phyloP scores from a whole-genome alignment of 176 grass and related monocot species.

The Raddia guianensis region DNA sequence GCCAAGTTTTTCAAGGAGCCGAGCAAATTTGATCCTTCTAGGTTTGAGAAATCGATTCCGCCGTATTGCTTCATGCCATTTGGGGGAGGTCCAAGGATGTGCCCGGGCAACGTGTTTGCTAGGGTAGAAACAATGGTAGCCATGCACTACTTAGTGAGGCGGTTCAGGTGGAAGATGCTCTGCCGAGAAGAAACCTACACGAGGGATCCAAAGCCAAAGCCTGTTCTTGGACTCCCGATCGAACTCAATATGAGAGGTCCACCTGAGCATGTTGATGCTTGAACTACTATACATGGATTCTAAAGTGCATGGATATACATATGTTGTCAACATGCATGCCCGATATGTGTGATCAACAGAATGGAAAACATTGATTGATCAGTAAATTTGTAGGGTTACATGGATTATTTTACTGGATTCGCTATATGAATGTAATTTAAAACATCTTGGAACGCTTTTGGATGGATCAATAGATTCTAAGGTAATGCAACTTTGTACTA shows the following conservation, averaged over 20 bases:
- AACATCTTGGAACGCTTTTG: too few species aligned
- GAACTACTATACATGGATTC: background rate
- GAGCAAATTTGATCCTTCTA: constrained; percentile 41
- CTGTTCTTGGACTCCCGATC: constrained; percentile 39
- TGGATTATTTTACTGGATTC: too few species aligned
- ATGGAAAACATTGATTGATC: too few species aligned
- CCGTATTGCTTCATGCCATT: constrained; percentile 50
- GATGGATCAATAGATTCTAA: too few species aligned
- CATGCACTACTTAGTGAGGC: constrained; percentile 47
- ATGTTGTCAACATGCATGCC: too few species aligned
- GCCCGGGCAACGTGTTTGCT: constrained; percentile 47
- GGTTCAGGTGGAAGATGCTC: constrained; percentile 46
- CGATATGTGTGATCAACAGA: too few species aligned
- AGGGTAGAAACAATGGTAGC: constrained; percentile 45
- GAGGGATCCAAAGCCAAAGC: constrained; percentile 47
- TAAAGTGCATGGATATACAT: too few species aligned
- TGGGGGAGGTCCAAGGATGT: constrained; percentile 52
- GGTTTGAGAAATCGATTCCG: constrained; percentile 38
- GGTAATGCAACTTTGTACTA: too few species aligned
- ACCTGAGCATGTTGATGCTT: background rate
- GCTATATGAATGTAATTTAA: too few species aligned
- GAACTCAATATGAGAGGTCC: constrained; percentile 5
- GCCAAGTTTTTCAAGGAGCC: constrained; percentile 39
- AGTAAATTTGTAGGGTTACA: too few species aligned
- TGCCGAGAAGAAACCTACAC: constrained; percentile 27